Evolutionary conservation across 768 basidiomycete species (phyloP), one percentile per base, ranked within the genome.

Genomic region (Rhizopogon salebrosus): DNA sequence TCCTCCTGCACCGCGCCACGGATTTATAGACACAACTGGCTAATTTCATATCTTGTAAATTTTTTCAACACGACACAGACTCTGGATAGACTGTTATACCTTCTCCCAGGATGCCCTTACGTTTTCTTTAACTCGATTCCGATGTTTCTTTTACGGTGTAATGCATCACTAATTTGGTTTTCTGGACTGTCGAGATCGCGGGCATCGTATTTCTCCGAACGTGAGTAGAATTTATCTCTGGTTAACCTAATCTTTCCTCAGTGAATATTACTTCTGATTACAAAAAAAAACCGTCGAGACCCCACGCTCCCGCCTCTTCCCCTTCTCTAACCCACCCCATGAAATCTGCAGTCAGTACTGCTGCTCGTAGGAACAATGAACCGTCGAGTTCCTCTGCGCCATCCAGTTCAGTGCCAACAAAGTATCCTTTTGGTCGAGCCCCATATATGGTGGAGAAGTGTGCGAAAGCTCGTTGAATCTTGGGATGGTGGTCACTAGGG

Each of bases 331-430:
- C 31, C 45, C 45, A 46, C 6, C 29, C 45, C 9, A 71, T 39
- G 20, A 60, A 60, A 42, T 70, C 62, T 35, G 63, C 57, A 1
- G 68, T 71, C 42, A 72, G 36, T 42, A 66, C 48, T 1, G 72
- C 62, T 10, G 57, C 57, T 52, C 71, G 60, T 52, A 69, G 24
- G 54, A 73, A 73, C 39, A 75, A 4, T 2, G 71, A 64, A n/a
- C 72, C 72, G 35, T 74, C 72, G 16, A 74, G 42, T 3, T 64
- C 22, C 22, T 62, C 73, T 0, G 66, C 66, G 0, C 57, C 71
- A 18, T 60, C 62, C 35, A 75, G 51, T 22, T 64, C 62, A 2
- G 70, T 68, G 10, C 61, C 58, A 22, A 57, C 45, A 41, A 65
- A 63, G 51, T 72, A 65, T 4, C 70, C 60, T 1, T 55, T 56